phyloP scores from a whole-genome alignment of 208 protist genomes.

The Naegleria gruberi region DNA sequence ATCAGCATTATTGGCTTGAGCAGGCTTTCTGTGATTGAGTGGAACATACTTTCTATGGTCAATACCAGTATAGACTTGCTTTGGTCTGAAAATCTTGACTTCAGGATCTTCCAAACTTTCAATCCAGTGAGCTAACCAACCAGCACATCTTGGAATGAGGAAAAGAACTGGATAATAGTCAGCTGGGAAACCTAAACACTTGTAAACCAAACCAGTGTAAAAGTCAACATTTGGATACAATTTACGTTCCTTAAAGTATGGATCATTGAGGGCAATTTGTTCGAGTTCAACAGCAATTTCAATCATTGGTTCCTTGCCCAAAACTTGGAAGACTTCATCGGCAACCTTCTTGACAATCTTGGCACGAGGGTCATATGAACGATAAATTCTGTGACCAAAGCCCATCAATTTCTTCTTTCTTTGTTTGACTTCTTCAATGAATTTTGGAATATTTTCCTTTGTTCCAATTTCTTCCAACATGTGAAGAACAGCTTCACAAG shows the following conservation, averaged over 20 bases:
- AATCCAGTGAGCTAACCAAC: constrained; percentile 59
- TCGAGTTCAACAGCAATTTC: constrained; percentile 58
- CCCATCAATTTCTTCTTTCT: constrained; percentile 50
- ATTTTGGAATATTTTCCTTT: constrained; percentile 45
- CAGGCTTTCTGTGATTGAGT: background rate
- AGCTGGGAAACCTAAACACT: constrained; percentile 38
- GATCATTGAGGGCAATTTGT: constrained; percentile 47
- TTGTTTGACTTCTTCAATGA: constrained; percentile 45
- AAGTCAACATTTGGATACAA: constrained; percentile 67
- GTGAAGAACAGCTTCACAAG: constrained; percentile 48
- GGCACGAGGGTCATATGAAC: constrained; percentile 65
- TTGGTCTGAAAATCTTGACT: constrained; percentile 38
- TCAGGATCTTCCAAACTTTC: constrained; percentile 43
- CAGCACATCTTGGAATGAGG: constrained; percentile 52
- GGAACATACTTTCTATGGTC: background rate
- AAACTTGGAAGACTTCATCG: constrained; percentile 43
- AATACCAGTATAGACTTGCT: constrained; percentile 36
- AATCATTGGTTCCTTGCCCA: constrained; percentile 46
- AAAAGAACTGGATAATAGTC: constrained; percentile 66
- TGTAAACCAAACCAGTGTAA: constrained; percentile 21
- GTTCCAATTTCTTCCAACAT: constrained; percentile 62
- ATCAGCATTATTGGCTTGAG: background rate
- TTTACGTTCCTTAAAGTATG: constrained; percentile 57
- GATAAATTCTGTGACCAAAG: constrained; percentile 69
- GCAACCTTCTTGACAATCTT: constrained; percentile 47